Conservation (phyloP, 1,284 basidiomycete species). For the Phellopilus nigrolimitatus region DNA sequence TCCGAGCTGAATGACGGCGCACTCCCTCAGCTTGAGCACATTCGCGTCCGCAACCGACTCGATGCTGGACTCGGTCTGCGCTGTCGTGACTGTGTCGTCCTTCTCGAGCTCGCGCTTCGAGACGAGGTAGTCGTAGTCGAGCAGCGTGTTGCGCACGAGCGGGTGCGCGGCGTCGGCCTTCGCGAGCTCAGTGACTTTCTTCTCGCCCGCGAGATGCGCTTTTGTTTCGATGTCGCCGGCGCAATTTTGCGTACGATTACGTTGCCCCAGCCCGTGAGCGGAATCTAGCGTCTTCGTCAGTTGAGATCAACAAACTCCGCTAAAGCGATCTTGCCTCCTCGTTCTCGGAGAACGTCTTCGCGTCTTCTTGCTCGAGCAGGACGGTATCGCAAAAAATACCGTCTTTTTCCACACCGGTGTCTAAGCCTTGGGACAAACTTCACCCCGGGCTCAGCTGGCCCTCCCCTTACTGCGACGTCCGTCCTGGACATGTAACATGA, state of each 20-base stretch:
- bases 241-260: conserved; percentile 80
- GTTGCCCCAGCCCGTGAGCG: conserved; percentile 99
- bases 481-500: conserved; percentile 49
- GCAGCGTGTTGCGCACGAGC: conserved; percentile 66
- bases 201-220: conserved; percentile 89
- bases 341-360: conserved; percentile 79
- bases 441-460: conserved; percentile 59
- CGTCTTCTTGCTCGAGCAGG: conserved; percentile 92
- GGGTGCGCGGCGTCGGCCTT: conserved; percentile 54
- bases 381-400: conserved; percentile 76
- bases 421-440: conserved; percentile 77
- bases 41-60: conserved; percentile 80
- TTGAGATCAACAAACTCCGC: background rate
- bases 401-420: conserved; percentile 90
- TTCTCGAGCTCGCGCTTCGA: conserved; percentile 99
- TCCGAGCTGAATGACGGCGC: conserved; percentile 96
- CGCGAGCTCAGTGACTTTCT: conserved; percentile 93
- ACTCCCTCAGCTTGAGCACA: conserved; percentile 66
- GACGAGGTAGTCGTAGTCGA: conserved; percentile 98
- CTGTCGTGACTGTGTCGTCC: conserved; percentile 86
- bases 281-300: conserved; percentile 51
- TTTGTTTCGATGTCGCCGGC: conserved; percentile 68
- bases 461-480: conserved; percentile 71
- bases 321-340: conserved; percentile 76
- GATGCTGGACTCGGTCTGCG: conserved; percentile 85